These are phyloP conservation scores for Cucurbita maxima DNA, from an alignment of 306 rosid genomes.

Conservation along the genomic window DNA sequence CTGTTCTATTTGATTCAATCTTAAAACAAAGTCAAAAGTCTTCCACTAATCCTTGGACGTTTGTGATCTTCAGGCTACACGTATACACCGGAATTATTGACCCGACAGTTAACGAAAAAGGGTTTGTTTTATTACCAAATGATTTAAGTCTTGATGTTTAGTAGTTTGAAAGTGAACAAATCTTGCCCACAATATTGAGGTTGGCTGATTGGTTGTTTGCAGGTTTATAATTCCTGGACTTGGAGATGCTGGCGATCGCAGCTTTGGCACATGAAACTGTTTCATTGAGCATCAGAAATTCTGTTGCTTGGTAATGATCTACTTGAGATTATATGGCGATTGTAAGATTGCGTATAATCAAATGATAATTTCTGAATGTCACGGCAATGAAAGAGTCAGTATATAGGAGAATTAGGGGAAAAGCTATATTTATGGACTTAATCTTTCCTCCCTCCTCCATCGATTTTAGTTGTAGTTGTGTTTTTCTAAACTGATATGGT, in stretches of 20 bases:
- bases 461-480: neutral
- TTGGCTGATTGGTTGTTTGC: conserved; percentile 1
- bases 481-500: neutral
- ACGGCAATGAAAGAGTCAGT: neutral
- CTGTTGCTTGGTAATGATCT: neutral
- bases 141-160: neutral
- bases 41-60: neutral
- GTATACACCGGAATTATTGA: conserved; percentile 85
- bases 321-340: neutral
- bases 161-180: neutral
- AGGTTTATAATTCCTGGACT: conserved; percentile 96
- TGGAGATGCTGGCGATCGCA: conserved; percentile 97
- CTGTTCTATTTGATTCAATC: neutral
- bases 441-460: no score
- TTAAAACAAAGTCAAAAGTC: neutral
- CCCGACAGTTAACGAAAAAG: conserved; percentile 68
- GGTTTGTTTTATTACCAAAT: conserved; percentile 22
- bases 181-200: neutral
- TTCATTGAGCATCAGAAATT: neutral
- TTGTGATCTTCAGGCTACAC: conserved; percentile 41
- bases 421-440: no score
- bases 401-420: neutral
- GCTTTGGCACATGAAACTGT: conserved; percentile 55
- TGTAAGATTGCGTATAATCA: neutral
- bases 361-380: neutral